Evolutionary conservation across 139 green algal genomes (phyloP), one percentile per base, ranked within the genome.

Genomic region (Micromonas pusilla): DNA sequence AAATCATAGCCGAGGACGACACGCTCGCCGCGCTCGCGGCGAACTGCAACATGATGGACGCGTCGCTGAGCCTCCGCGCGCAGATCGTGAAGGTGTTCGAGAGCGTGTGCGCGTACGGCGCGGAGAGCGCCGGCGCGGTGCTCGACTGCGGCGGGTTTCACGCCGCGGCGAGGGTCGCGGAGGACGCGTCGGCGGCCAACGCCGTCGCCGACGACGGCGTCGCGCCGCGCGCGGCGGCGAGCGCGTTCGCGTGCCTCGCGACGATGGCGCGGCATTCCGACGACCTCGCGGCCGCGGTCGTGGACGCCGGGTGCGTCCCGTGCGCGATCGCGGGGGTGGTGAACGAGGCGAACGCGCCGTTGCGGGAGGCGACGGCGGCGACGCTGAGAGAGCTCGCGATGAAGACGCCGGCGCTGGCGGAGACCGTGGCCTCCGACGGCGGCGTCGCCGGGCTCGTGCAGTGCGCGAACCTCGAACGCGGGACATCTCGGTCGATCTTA

Each of bases 351-450:
- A 16, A 57, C 45, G 45, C 45, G 45, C 16, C 45, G 13, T 6
- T 21, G 26, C 63, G 63, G 26, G 28, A 70, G 6, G 9, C 9
- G 9, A 16, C 63, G 13, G 63, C 26, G 13, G 26, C 28, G 77
- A 53, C 76, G 30, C 21, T 66, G 4, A 1, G 34, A 37, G 30
- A 74, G 66, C 63, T 84, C 39, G 71, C 64, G 20, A 79, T 82
- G 36, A 88, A 88, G 81, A 86, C 84, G 1, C 79, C 81, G 0
- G 31, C 77, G 4, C 72, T 88, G 5, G 81, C 84, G n/a, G 76
- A 74, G 6, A 36, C 67, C 38, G 79, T 84, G 31, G 68, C 57
- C 53, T 31, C 5, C 13, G 52, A 45, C 52, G 84, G 84, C n/a
- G 79, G 72, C 23, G 72, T 78, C 19, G 45, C 74, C 16, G 70